Evolutionary conservation across 2,329 filamentous ascomycete species (phyloP), one percentile per base, ranked within the genome.

Genomic region (Aspergillus brasiliensis): DNA sequence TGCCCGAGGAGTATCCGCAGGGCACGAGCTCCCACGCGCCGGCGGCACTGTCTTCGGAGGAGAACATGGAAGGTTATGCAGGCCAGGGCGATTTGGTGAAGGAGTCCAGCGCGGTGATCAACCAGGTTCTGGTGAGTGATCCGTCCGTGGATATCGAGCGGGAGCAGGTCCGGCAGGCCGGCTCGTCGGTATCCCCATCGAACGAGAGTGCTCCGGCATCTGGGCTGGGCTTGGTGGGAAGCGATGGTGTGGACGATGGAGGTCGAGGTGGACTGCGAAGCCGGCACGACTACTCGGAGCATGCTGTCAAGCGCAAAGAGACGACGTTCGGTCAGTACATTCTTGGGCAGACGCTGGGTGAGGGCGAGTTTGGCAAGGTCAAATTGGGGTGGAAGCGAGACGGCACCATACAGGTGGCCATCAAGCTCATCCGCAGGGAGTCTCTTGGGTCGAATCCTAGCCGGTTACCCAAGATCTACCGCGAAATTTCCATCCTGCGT

Each of bases 301-400:
- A 81, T 19, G 78, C 80, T 5, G 75, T 83, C 56, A 97, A 96
- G 28, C 78, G 83, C 61, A 97, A 96, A 80, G 87, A 90, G 65
- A 92, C 90, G 44, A 93, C 91, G 66, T 98, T 99, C 74, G 94
- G 94, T 61, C 92, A 97, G 64, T 99, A 98, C 77, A 92, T 96
- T 62, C 84, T 99, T 3, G 95, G 95, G 37, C 94, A 97, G 75
- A 98, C 94, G 2, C 89, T 99, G 52, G 95, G 95, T 52, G 95
- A 99, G 80, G 95, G 95, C 63, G 95, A 99, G 77, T 99, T 99
- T 75, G 95, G 95, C 66, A 99, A 99, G 75, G 95, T 99, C 70
- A 98, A 97, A 78, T 87, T 98, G 72, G 95, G 95, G 25, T 99
- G 95, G 95, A 98, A 97, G 77, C 91, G 92, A 74, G 93, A 96